Evolutionary conservation across 2,329 filamentous ascomycete species (phyloP), one percentile per base, ranked within the genome.

Genomic region (Pezizomycotina sp.): DNA sequence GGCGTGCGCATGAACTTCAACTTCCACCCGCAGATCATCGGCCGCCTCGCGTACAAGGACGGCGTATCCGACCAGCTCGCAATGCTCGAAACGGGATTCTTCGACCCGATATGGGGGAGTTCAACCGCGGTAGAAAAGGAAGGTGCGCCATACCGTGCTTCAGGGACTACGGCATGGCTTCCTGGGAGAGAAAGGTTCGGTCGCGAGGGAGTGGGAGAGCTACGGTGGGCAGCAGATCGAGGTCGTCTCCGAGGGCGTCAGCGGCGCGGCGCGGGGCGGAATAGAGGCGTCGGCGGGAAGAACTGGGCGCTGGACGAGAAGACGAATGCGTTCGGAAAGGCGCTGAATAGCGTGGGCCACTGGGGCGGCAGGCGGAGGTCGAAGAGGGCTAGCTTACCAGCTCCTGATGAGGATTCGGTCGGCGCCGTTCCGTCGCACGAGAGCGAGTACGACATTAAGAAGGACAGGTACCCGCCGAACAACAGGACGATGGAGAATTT

Each of bases 31-130:
- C 58, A 63, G 12, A 61, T 69, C 4, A 59, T 69, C 15, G 65
- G 66, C 2, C 60, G 65, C 29, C 68, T 69, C 63, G 62, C 65
- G 2, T 66, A 65, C 55, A 68, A 68, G 47, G 66, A 69, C 41
- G 59, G 60, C 3, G 58, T 64, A 29, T 65, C 66, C 36, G 58
- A 61, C 4, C 65, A 69, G 38, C 62, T 68, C 34, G 56, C 62
- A 6, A 69, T 68, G 65, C 57, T 69, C n/a, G 65, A 69, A 50
- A 68, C 64, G 1, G 65, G 62, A 4, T 61, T 65, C 4, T 68
- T 69, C 37, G 66, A 69, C 45, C 65, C 66, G 1, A 66, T 69
- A 47, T 69, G 66, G 66, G 63, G 64, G 64, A 68, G 45, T 67
- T 67, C 50, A 66, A 68, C 47, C 65, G 61, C 59, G 64, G 61